phyloP scores from a whole-genome alignment of 2,329 filamentous ascomycete genomes.

The Taxawa tesnikishii region DNA sequence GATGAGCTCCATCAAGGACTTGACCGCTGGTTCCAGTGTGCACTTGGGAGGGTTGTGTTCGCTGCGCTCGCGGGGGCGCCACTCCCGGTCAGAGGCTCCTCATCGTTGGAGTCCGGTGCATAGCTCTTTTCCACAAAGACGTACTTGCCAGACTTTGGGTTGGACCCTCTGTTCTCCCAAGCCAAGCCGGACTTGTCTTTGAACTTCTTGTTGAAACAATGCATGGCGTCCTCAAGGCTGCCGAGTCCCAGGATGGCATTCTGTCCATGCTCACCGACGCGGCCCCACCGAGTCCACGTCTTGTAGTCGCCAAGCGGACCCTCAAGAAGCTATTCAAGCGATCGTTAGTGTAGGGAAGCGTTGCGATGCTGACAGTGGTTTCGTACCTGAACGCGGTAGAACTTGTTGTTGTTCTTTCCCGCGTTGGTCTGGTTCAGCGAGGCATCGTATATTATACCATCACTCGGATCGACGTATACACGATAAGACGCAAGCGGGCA shows the following conservation, averaged over 20 bases:
- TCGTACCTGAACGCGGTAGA: conserved; percentile 59
- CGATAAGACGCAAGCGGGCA: conserved; percentile 20
- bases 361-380: neutral
- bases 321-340: conserved; percentile 33
- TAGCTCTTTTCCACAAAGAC: conserved; percentile 73
- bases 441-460: conserved; percentile 63
- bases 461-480: conserved; percentile 52
- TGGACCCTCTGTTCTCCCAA: conserved; percentile 37
- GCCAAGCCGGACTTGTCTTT: conserved; percentile 41
- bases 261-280: conserved; percentile 49
- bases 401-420: conserved; percentile 66
- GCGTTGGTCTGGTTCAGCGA: conserved; percentile 69
- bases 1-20: conserved; percentile 65
- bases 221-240: conserved; percentile 25
- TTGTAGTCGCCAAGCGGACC: conserved; percentile 29
- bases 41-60: conserved; percentile 31
- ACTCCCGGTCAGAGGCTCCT: conserved; percentile 16
- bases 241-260: conserved; percentile 27
- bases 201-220: conserved; percentile 43
- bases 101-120: conserved; percentile 48
- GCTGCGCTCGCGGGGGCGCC: conserved; percentile 10
- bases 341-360: conserved; percentile 4
- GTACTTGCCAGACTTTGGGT: conserved; percentile 55
- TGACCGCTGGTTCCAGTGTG: conserved; percentile 46
- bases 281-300: conserved; percentile 71